Evolutionary conservation across 1,284 basidiomycete species (phyloP), one percentile per base, ranked within the genome.

Genomic region (Trichosporon ovoides): DNA sequence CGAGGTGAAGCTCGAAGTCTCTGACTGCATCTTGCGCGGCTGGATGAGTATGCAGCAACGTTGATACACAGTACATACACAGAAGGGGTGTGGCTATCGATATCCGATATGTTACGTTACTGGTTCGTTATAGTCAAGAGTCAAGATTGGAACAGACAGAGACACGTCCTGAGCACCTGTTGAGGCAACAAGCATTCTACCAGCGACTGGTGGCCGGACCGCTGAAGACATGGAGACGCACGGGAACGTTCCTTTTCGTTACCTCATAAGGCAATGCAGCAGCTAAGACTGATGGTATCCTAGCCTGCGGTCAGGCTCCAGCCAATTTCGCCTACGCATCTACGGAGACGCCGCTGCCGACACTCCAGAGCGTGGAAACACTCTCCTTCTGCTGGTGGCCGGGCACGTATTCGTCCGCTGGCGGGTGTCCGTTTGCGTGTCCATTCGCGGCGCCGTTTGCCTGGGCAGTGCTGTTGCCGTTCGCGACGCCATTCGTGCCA

Each of bases 301-400:
- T 4, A 19, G 18, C 14, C 6, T 40, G 20, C 10, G 13, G 28
- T 3, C 22, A 19, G 20, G 13, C 20, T 43, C 7, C n/a, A 13
- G 36, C 33, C 33, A 16, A 28, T 40, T 19, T 55, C 20, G 43
- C 24, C 28, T 18, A 48, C 7, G 43, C 43, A 13, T 48, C 43
- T 6, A 24, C 24, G 7, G 43, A 48, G 9, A 48, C 43, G 22
- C 43, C 28, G 16, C 50, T 56, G 24, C 62, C 63, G n/a, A 67
- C 59, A 51, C 66, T 67, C 63, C 63, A 67, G n/a, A 67, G 55
- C 18, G 66, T 67, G 38, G 51, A 56, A 11, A 62, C 50, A 48
- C 63, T 65, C 35, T 56, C 59, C 12, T 48, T 48, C 43, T 48
- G 43, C 43, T 48, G 43, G 43, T 48, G 43, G 16, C 28, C 28